These are phyloP conservation scores for Diaporthe australafricana DNA, from an alignment of 2,329 filamentous ascomycete genomes.

Conservation along the genomic window DNA sequence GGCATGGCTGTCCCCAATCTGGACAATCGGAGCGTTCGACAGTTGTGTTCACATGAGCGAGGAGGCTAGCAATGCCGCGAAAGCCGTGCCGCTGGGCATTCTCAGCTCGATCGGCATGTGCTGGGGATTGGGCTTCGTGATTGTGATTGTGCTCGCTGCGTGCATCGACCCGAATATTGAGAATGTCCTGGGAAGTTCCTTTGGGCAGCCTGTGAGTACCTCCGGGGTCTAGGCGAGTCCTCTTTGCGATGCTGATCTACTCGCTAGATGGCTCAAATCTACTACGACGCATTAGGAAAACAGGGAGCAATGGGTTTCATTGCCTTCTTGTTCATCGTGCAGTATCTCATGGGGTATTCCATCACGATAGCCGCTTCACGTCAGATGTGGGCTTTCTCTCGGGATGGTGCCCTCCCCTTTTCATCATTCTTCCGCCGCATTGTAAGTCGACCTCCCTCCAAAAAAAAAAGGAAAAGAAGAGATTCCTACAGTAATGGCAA, in stretches of 20 bases:
- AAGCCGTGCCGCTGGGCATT: constrained; percentile 69
- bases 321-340: constrained; percentile 68
- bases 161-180: constrained; percentile 65
- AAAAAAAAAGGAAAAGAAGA: too few species aligned
- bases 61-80: constrained; percentile 70
- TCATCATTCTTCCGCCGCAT: constrained; percentile 67
- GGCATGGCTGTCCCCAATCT: constrained; percentile 71
- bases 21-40: constrained; percentile 70
- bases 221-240: constrained; percentile 34
- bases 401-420: constrained; percentile 72
- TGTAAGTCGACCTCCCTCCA: constrained; percentile 38
- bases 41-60: constrained; percentile 66
- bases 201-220: constrained; percentile 69
- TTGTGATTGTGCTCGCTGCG: constrained; percentile 67
- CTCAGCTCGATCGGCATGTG: constrained; percentile 66
- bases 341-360: constrained; percentile 71
- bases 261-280: constrained; percentile 58
- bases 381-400: constrained; percentile 72
- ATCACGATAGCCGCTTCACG: constrained; percentile 69
- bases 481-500: not conserved
- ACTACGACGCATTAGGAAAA: constrained; percentile 71
- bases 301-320: constrained; percentile 69
- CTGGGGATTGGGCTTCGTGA: constrained; percentile 66
- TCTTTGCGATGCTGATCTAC: not conserved
- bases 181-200: constrained; percentile 58